Conservation (phyloP, 441 rosid species). For the Populus trichocarpa region DNA sequence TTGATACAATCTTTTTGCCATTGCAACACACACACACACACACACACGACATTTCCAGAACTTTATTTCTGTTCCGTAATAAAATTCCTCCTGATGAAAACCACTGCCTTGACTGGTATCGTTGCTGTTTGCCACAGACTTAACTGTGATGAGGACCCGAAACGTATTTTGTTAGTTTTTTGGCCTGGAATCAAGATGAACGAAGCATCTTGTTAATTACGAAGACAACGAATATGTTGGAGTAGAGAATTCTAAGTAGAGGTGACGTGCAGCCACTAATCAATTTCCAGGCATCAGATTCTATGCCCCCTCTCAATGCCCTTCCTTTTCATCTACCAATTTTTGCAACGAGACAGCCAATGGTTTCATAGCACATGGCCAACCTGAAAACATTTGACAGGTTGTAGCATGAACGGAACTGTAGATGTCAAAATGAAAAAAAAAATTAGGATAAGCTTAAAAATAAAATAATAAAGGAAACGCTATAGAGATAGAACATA, state of each 20-base stretch:
- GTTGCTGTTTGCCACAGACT: not conserved
- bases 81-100: not conserved
- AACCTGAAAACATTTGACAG: no score
- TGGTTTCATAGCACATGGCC: no score
- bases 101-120: not conserved
- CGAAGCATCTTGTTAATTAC: not conserved
- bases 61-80: not conserved
- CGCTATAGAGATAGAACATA: no score
- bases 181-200: not conserved
- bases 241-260: not conserved
- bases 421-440: no score
- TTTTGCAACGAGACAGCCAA: not conserved
- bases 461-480: not conserved
- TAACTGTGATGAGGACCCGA: not conserved
- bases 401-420: no score
- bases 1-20: not conserved
- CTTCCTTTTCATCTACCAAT: not conserved
- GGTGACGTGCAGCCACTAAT: no score
- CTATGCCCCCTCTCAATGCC: not conserved
- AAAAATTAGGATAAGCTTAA: not conserved
- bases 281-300: no score
- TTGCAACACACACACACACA: not conserved
- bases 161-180: not conserved
- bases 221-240: not conserved
- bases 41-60: not conserved